Conservation (phyloP, 495 filamentous ascomycete genomes). For the Pseudotulostoma volvatum region DNA sequence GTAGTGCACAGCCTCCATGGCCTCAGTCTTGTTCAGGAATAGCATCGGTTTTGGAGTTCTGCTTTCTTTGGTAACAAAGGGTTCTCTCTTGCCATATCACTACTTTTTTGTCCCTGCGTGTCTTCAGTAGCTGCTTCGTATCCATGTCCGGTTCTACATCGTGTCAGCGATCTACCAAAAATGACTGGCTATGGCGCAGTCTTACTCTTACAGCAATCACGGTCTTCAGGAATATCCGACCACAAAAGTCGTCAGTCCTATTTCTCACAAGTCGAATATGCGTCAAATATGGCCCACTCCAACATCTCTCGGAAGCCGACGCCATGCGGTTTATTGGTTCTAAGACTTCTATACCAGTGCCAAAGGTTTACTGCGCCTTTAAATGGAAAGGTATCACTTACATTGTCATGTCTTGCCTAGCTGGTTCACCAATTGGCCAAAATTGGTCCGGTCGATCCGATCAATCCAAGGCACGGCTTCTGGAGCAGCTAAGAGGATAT, state of each 20-base stretch:
- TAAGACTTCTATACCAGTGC: constrained; percentile 35
- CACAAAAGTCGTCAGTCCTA: constrained; percentile 13
- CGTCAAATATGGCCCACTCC: constrained; percentile 22
- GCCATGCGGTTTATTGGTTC: constrained; percentile 30
- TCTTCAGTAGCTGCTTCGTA: too few relatives aligned
- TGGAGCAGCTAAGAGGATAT: constrained; percentile 25
- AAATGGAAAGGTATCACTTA: constrained; percentile 22
- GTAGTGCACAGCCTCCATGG: too few relatives aligned
- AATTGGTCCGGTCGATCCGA: constrained; percentile 17
- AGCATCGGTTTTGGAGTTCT: too few relatives aligned
- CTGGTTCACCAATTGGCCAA: constrained; percentile 23
- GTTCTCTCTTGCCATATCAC: too few relatives aligned
- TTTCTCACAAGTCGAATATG: constrained; percentile 20
- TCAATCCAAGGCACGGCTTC: constrained; percentile 26
- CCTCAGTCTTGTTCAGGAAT: too few relatives aligned
- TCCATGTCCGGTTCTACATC: too few relatives aligned
- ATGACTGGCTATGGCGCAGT: background rate
- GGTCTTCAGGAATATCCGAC: constrained; percentile 12
- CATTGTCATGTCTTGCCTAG: constrained; percentile 35
- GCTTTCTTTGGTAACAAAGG: too few relatives aligned
- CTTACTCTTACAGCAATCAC: constrained; percentile 12
- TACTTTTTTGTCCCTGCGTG: too few relatives aligned
- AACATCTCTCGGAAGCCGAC: constrained; percentile 29
- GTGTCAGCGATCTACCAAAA: background rate
- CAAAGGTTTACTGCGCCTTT: constrained; percentile 34